Evolutionary conservation across 148 eudicot species (phyloP), one percentile per base, ranked within the genome.

Genomic region (Cornus suecica): DNA sequence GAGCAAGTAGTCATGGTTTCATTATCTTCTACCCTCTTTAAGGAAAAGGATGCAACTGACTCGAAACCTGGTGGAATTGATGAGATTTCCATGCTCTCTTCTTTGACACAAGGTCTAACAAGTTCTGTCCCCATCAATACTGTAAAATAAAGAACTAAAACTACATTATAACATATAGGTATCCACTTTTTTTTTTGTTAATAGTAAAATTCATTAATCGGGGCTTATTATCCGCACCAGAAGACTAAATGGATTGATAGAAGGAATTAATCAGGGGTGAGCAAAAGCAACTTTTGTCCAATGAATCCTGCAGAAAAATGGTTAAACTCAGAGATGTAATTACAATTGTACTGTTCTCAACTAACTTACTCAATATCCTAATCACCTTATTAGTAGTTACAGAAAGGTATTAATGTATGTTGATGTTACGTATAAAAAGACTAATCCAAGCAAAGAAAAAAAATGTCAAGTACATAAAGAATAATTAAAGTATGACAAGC

Each of bases 61-160:
- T 93, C 98, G 54, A 96, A 96, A 80, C 97, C 98, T 73, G 99
- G 98, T 75, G 99, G 99, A 84, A 90, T 79, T 31, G 91, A 81
- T 62, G 88, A 87, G 79, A 87, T 90, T 56, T 91, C 98, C 83
- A 96, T 80, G 61, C 74, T 90, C 64, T 90, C 94, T 79, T 92
- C 99, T 81, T 92, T 88, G 23, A 88, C 72, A 70, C 82, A 80
- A 82, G 85, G 79, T 77, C 88, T 87, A 32, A 89, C 81, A 75
- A 90, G 87, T 83, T 92, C 91, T 16, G 97, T 92, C 69, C 92
- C 95, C 95, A 92, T 90, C 64, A 63, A 73, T 65, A 67, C 94
- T 90, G 87, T 79, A 71, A 78, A 62, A 15, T 31, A 73, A 76
- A 58, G 24, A 42, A 28, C 64, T 65, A 66, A 64, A 30, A 67